Evolutionary conservation across 148 eudicot genomes (phyloP).

Genomic region (Dianthus caryophyllus): DNA sequence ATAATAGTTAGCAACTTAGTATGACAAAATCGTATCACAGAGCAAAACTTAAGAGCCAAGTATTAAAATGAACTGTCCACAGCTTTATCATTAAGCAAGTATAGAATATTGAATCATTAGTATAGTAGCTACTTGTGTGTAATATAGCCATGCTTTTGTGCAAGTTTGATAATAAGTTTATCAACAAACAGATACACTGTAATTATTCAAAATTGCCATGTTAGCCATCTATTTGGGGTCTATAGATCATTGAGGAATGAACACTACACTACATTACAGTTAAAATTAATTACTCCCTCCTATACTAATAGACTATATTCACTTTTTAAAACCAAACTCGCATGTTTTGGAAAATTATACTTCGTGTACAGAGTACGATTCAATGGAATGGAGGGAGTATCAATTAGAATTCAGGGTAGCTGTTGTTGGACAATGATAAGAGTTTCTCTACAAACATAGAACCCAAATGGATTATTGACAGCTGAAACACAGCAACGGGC

Average conservation of each 20-base stretch:
- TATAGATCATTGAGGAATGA: not conserved
- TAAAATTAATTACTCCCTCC: not conserved
- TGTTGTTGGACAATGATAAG: not conserved
- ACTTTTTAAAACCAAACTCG: no score
- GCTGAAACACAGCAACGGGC: not conserved
- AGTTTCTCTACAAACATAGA: not conserved
- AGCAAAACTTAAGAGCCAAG: not conserved
- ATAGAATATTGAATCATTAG: not conserved
- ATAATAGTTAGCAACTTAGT: conserved; percentile 2
- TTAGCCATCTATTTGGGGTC: not conserved
- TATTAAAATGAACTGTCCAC: not conserved
- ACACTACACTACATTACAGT: not conserved
- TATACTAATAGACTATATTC: no score
- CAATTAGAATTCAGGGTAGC: not conserved
- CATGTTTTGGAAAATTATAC: no score
- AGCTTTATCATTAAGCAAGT: not conserved
- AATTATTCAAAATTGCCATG: not conserved
- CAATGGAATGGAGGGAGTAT: not conserved
- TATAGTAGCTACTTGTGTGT: not conserved
- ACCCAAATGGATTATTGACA: not conserved
- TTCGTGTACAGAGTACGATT: no score
- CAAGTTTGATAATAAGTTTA: not conserved
- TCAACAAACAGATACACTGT: not conserved
- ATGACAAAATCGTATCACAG: not conserved
- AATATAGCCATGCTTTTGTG: not conserved